These are phyloP conservation scores for Calendula officinalis DNA, from an alignment of 129 eudicot genomes.

Conservation along the genomic window DNA sequence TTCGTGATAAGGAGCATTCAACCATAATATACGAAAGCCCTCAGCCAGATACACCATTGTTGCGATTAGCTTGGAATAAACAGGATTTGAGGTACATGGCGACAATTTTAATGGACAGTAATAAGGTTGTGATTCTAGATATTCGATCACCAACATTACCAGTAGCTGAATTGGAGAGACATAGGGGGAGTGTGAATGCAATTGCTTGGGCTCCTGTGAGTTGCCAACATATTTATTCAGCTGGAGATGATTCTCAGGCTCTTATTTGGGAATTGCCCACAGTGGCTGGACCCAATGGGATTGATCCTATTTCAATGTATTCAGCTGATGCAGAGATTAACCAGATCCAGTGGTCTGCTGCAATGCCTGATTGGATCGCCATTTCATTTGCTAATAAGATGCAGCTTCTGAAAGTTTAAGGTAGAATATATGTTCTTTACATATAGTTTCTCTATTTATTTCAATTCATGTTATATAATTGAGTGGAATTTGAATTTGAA, in stretches of 20 bases:
- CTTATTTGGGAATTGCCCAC: slow-evolving; percentile 60
- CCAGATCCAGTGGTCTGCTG: slow-evolving; percentile 58
- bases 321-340: slow-evolving; percentile 50
- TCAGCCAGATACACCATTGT: slow-evolving; percentile 54
- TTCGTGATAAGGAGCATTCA: slow-evolving; percentile 62
- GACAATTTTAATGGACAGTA: slow-evolving; percentile 58
- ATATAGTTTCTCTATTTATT: slow-evolving; percentile 11
- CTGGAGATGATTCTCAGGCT: slow-evolving; percentile 63
- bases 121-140: slow-evolving; percentile 64
- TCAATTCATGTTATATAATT: not conserved
- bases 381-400: slow-evolving; percentile 48
- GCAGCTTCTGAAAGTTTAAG: slow-evolving; percentile 55
- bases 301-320: slow-evolving; percentile 56
- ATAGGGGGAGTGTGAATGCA: slow-evolving; percentile 62
- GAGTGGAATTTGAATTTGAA: not conserved
- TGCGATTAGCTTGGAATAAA: slow-evolving; percentile 68
- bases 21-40: slow-evolving; percentile 66
- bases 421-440: slow-evolving; percentile 9
- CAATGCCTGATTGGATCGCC: slow-evolving; percentile 55
- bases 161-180: slow-evolving; percentile 67
- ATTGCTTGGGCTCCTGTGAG: slow-evolving; percentile 64
- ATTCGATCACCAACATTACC: slow-evolving; percentile 62
- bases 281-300: slow-evolving; percentile 55
- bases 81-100: slow-evolving; percentile 77
- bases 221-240: slow-evolving; percentile 52